A percentile compares a stretch with the other conserved stretches of the same genome.
phyloP scores from a whole-genome alignment of 352 stramenopile species.

The Phytophthora nicotianae region DNA sequence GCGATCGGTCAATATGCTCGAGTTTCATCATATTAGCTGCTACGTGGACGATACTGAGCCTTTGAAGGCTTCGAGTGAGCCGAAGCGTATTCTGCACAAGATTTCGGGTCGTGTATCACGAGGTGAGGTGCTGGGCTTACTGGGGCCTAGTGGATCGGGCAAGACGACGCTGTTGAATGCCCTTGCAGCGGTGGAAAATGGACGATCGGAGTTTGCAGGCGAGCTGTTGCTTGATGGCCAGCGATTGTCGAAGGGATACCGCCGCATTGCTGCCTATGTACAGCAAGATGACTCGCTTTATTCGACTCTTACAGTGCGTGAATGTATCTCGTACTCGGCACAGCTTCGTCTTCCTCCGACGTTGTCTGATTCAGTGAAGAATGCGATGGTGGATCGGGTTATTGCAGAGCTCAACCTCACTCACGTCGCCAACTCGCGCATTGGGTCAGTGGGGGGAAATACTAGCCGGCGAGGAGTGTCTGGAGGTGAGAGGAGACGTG shows the following conservation, averaged over 20 bases:
- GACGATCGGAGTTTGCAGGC: slow-evolving; percentile 52
- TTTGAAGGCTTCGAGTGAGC: slow-evolving; percentile 3
- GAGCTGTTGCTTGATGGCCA: slow-evolving; percentile 68
- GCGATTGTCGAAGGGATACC: slow-evolving; percentile 62
- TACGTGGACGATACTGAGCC: slow-evolving; percentile 27
- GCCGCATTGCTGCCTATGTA: slow-evolving; percentile 84
- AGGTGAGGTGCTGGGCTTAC: slow-evolving; percentile 68
- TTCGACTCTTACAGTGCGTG: slow-evolving; percentile 79
- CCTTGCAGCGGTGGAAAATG: slow-evolving; percentile 75
- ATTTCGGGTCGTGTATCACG: slow-evolving; percentile 58
- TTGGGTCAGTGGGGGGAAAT: slow-evolving; percentile 44
- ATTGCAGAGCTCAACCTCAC: slow-evolving; percentile 75
- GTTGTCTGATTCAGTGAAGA: slow-evolving; percentile 58
- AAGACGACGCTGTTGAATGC: slow-evolving; percentile 88
- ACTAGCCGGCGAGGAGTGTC: slow-evolving; percentile 85
- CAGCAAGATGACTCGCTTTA: slow-evolving; percentile 89
- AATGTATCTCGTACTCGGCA: slow-evolving; percentile 86
- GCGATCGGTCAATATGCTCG: slow-evolving; percentile 46
- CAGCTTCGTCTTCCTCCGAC: slow-evolving; percentile 66
- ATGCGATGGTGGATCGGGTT: slow-evolving; percentile 71
- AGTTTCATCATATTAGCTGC: slow-evolving; percentile 67
- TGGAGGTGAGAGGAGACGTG: slow-evolving; percentile 92
- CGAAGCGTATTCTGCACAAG: slow-evolving; percentile 65
- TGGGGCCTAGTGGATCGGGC: slow-evolving; percentile 80
- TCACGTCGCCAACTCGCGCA: slow-evolving; percentile 66